Conservation (phyloP, 2,329 filamentous ascomycete species). For the Penicillium janthinellum region DNA sequence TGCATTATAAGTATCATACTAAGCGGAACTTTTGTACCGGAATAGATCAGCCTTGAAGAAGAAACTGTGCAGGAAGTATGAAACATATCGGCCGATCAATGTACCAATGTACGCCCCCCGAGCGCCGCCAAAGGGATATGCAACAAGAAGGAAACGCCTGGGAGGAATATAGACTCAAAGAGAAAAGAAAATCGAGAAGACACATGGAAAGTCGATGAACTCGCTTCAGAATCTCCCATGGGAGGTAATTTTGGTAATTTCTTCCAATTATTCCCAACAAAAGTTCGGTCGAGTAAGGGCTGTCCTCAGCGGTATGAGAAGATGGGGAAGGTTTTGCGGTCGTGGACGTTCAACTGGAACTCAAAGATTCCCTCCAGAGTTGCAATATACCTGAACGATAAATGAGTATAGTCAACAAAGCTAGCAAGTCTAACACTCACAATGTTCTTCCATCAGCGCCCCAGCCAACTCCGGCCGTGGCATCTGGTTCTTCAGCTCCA, state of each 20-base stretch:
- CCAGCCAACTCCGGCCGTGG: constrained; percentile 52
- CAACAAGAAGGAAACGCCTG: constrained; percentile 14
- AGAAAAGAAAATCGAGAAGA: background rate
- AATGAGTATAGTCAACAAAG: constrained; percentile 8
- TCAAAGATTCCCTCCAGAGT: constrained; percentile 53
- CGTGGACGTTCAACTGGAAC: constrained; percentile 49
- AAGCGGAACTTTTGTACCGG: constrained; percentile 22
- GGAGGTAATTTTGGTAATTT: background rate
- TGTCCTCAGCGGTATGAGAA: constrained; percentile 43
- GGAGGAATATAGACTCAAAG: background rate
- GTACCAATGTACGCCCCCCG: constrained; percentile 16
- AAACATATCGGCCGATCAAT: constrained; percentile 9
- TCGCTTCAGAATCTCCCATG: background rate
- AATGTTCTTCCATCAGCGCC: constrained; percentile 49
- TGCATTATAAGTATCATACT: constrained; percentile 17
- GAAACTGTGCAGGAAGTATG: constrained; percentile 12
- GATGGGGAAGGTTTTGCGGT: constrained; percentile 51
- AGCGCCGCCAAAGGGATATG: constrained; percentile 30
- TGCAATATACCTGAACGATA: constrained; percentile 46
- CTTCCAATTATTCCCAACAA: background rate
- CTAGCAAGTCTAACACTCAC: constrained; percentile 39
- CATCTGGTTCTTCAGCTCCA: constrained; percentile 42
- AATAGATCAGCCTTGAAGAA: constrained; percentile 15
- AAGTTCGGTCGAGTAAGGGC: background rate
- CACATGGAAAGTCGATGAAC: too few relatives aligned